Base-by-base conservation (phyloP, 306 rosid genomes). In the Fragaria iinumae region DNA sequence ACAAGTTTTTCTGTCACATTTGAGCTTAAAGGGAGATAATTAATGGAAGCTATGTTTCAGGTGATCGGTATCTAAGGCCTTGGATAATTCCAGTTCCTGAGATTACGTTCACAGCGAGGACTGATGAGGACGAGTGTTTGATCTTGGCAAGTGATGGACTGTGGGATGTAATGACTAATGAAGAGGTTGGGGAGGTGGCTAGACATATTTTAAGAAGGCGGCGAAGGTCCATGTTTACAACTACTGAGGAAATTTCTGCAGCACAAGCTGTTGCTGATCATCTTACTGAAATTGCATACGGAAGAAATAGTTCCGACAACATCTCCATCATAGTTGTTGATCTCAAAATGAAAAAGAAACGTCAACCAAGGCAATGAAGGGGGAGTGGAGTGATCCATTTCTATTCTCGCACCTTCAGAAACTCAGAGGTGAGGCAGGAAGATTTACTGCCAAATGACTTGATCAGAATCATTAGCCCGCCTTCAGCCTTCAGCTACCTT, bases 41-140 rank as follows among this genome's bases (percentile, higher is more conserved):
- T 43, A 34, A 36, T 41, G 56, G 68, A 4, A 56, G 67, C 60
- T 69, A 80, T 80, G 75, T 82, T 85, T 67, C 89, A 91, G 97
- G 97, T 70, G 97, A 91, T 76, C 79, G 90, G 48, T 91, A 89
- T 76, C 77, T 91, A 57, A 89, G 93, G 81, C 97, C 97, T 57
- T 91, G 97, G 97, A 88, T 91, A 70, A 90, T 91, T 79, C 97
- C 97, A 2, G 91, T 85, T 74, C 97, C 97, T 10, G 97, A 91
- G 84, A 81, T 88, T 73, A 82, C 84, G 57, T 91, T 91, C 76
- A 91, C 83, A 47, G 70, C 83, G 2, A 84, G 95, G 87, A 89
- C 81, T 13, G 93, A 89, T 0, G 97, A 91, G 76, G 97, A 91
- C 76, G 97, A 91, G 81, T 91, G 97, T 57, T 68, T 91, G 70